Base-by-base conservation (phyloP, 2,329 filamentous ascomycete genomes). In the Gyromitra esculenta region DNA sequence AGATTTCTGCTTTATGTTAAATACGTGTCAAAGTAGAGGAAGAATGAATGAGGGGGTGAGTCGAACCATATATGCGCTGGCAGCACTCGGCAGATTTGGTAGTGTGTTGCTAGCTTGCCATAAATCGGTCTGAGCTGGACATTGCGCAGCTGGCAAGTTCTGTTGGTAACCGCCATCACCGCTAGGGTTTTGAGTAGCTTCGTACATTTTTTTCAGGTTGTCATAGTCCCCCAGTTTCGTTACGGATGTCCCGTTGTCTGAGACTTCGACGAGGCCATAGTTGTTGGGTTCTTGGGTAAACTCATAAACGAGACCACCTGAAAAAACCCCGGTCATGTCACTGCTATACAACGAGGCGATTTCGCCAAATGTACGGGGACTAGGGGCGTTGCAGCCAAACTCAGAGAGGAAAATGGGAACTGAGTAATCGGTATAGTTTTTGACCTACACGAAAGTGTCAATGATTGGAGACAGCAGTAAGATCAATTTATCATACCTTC, bases 291-390 rank as follows among this genome's bases (percentile, higher is more conserved):
- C 93, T 82, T 91, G 85, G 8, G 92, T 91, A 87, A 97, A 99
- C 85, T 98, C 94, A 86, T 97, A 99, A 84, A 97, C 92, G 50
- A 99, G 89, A 83, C 96, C 96, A 81, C 96, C 96, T 52, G 94
- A 97, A 88, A 97, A 98, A 81, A 97, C 94, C 18, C 84, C 81
- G 6, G 91, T 94, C 95, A 98, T 98, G 76, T 97, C 83, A 21
- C 84, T 85, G 84, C 86, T 89, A 91, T 97, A 98, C 74, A 99
- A 87, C 59, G 94, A 87, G 62, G 84, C 84, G 67, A 97, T 85
- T 85, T 97, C 95, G 76, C 89, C 87, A 82, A 97, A 99, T 82
- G 91, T 86, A 81, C 95, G 94, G 7, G 73, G 74, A 43, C 68
- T 73, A 60, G 77, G 73, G 82, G 88, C 91, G 85, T 89, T 91